These are phyloP conservation scores for Kandelia obovata DNA, from an alignment of 345 rosid genomes.

Conservation along the genomic window DNA sequence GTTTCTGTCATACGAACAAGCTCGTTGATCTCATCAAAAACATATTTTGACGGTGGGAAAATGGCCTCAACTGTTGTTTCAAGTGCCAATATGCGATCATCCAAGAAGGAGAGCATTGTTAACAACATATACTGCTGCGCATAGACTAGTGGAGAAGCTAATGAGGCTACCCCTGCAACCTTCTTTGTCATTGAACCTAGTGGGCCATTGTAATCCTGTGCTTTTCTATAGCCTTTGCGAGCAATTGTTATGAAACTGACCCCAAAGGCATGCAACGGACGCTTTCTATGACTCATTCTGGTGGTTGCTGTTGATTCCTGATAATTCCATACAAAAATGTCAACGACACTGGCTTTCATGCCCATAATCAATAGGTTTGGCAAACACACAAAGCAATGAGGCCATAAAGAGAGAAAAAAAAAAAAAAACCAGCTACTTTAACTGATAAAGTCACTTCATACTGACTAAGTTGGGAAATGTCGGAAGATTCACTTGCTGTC, in stretches of 20 bases:
- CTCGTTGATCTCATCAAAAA: slow-evolving; percentile 44
- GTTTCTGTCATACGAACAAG: slow-evolving; percentile 35
- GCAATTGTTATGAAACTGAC: slow-evolving; percentile 34
- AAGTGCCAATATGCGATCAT: slow-evolving; percentile 42
- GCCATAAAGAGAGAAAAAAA: no score
- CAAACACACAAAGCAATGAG: no score
- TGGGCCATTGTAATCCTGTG: slow-evolving; percentile 33
- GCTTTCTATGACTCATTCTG: slow-evolving; percentile 33
- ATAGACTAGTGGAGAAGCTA: slow-evolving; percentile 23
- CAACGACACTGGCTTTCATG: neutral
- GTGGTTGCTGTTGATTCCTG: slow-evolving; percentile 19
- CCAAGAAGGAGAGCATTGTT: slow-evolving; percentile 35
- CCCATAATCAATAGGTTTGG: no score
- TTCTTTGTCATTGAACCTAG: slow-evolving; percentile 25
- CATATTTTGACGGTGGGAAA: slow-evolving; percentile 46
- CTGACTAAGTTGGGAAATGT: no score
- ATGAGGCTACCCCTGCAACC: slow-evolving; percentile 16
- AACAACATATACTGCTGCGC: slow-evolving; percentile 34
- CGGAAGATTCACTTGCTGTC: no score
- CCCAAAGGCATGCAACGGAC: slow-evolving; percentile 59
- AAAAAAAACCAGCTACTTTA: no score
- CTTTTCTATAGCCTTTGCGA: slow-evolving; percentile 34
- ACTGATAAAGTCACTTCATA: no score
- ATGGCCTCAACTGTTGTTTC: slow-evolving; percentile 37
- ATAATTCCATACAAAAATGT: neutral